Evolutionary conservation across 2,329 filamentous ascomycete genomes (phyloP), one percentile per base, ranked within the genome.

Genomic region (Calonectria henricotiae): DNA sequence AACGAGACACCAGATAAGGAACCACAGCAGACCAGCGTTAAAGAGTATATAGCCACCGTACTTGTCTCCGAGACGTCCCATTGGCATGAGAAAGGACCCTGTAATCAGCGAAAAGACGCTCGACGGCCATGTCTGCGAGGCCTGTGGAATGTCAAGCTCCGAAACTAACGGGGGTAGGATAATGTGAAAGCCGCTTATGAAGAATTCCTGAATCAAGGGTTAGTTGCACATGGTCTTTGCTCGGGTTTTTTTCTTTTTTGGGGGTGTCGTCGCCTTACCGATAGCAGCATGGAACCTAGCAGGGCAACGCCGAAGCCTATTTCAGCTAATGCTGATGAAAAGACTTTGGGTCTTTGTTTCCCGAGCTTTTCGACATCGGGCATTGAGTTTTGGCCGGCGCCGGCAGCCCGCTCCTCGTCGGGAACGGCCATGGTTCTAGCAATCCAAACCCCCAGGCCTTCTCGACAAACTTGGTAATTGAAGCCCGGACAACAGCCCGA

Each of bases 1-100:
- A 65, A 94, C 83, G 64, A 95, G 81, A 11, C 89, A 91, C 89
- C 93, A 95, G 43, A 91, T 72, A 8, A 89, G 80, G 62, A 94
- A 88, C 93, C 93, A 93, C 46, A 83, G 72, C 32, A 90, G 83
- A 4, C 91, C 91, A 32, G 78, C 81, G 3, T 91, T 84, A 75
- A 92, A 93, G 73, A 92, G 84, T 20, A 84, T 76, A 69, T 88
- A 90, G 3, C 89, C 90, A 63, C 91, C 91, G 75, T 90, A 88
- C 77, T 90, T 89, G 77, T 93, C 90, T 61, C 87, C 87, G 2
- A 90, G 77, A 3, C 89, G 87, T 0, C 93, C 92, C 65, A 88
- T 86, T 0, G 92, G 86, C 67, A 94, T 89, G 2, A 94, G 86
- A 6, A 91, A 85, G 4, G 85, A 82, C 17, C 87, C 87, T 1